Conservation (phyloP, 176 grass and related monocot genomes). For the Oryza officinalis region DNA sequence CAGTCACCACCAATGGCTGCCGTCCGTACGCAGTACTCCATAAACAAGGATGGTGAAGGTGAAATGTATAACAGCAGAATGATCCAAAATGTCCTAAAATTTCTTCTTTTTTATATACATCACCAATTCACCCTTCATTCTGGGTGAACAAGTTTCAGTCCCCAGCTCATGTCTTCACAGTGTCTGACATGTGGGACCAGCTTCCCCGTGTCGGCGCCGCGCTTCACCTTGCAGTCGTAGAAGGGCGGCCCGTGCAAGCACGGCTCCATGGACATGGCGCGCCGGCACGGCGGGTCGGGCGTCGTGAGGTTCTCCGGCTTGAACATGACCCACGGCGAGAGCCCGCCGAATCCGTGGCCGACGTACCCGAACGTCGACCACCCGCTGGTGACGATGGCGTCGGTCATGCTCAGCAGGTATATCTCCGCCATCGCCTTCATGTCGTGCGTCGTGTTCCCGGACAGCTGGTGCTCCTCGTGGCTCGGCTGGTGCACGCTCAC, state of each 20-base stretch:
- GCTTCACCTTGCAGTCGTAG: slow-evolving; percentile 33
- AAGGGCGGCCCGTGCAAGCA: slow-evolving; percentile 43
- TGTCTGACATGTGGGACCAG: slow-evolving; percentile 49
- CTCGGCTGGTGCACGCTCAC: slow-evolving; percentile 70
- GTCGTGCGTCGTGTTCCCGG: slow-evolving; percentile 49
- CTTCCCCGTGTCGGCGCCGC: slow-evolving; percentile 30
- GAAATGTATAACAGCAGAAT: not conserved
- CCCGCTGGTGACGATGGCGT: slow-evolving; percentile 51
- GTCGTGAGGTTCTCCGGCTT: slow-evolving; percentile 35
- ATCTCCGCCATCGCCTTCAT: slow-evolving; percentile 71
- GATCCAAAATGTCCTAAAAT: not conserved
- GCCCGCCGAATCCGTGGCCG: slow-evolving; percentile 40
- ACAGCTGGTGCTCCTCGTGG: slow-evolving; percentile 61
- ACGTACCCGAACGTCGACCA: slow-evolving; percentile 63
- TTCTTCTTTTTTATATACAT: not conserved
- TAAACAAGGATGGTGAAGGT: not conserved
- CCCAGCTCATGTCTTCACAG: slow-evolving; percentile 57
- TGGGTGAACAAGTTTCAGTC: slow-evolving; percentile 50
- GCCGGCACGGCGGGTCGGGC: slow-evolving; percentile 32
- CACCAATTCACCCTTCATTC: not conserved
- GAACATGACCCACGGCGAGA: slow-evolving; percentile 64
- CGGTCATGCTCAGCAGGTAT: slow-evolving; percentile 51
- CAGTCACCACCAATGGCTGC: not conserved
- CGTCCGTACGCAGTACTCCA: not conserved
- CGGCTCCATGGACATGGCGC: slow-evolving; percentile 46